Percentiles rank a stretch among this genome's conserved stretches.
phyloP scores from a whole-genome alignment of 768 basidiomycete species.

The Kwoniella newhampshirensis region DNA sequence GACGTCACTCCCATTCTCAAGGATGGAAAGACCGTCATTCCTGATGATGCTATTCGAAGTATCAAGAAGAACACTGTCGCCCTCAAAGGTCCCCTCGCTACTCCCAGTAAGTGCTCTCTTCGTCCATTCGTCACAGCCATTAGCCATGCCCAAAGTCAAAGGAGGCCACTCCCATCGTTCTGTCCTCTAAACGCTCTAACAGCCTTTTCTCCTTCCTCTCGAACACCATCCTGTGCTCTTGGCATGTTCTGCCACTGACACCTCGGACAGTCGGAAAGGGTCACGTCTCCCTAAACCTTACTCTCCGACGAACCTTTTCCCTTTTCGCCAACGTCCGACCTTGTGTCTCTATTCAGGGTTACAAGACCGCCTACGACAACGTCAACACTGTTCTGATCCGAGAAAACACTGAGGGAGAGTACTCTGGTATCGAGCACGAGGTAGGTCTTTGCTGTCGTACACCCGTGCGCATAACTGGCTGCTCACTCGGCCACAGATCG shows the following conservation, averaged over 20 bases:
- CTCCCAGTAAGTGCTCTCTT: conserved; percentile 76
- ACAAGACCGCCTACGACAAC: conserved; percentile 97
- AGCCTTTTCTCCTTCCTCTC: too few relatives aligned
- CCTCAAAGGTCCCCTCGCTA: conserved; percentile 95
- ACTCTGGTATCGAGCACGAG: conserved; percentile 99
- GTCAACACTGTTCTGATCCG: conserved; percentile 95
- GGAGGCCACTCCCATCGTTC: too few relatives aligned
- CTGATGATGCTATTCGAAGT: conserved; percentile 81
- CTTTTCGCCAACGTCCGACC: conserved; percentile 98
- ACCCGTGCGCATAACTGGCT: neutral
- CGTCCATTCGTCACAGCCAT: too few relatives aligned
- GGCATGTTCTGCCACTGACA: too few relatives aligned
- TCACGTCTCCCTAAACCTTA: conserved; percentile 96
- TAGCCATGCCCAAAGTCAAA: too few relatives aligned
- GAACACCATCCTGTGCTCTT: too few relatives aligned
- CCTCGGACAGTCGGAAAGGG: conserved; percentile 87
- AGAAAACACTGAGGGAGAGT: conserved; percentile 99
- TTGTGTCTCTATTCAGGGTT: conserved; percentile 91
- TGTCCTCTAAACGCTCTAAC: too few relatives aligned
- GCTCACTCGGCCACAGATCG: conserved; percentile 65
- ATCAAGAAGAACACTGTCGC: conserved; percentile 98
- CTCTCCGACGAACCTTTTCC: conserved; percentile 93
- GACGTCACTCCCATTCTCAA: conserved; percentile 90
- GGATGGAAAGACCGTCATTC: conserved; percentile 95
- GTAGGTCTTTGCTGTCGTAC: too few relatives aligned